Evolutionary conservation across 805 yeast genomes (phyloP).

Genomic region (Teunomyces funiuensis): DNA sequence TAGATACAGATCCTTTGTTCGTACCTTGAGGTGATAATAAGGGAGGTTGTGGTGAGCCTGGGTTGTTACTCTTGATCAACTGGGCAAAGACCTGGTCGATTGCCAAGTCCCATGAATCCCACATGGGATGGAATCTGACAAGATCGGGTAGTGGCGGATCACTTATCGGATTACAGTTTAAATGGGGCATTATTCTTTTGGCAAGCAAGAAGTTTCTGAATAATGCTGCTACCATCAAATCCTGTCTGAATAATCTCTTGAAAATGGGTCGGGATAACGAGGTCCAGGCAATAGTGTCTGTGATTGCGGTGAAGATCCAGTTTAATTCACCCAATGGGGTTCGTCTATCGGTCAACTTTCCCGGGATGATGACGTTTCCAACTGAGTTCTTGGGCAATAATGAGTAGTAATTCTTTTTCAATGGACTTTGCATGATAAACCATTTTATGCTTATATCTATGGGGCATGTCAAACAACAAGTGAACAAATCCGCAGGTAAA

Average conservation of each 20-base stretch:
- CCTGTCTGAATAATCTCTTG: conserved; percentile 89
- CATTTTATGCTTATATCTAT: conserved; percentile 91
- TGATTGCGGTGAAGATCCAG: conserved; percentile 97
- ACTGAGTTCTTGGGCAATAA: conserved; percentile 47
- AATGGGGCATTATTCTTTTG: conserved; percentile 88
- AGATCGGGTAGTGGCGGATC: conserved; percentile 90
- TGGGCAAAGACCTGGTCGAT: conserved; percentile 89
- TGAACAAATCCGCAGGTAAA: conserved; percentile 92
- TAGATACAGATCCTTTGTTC: not conserved
- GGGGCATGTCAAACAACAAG: conserved; percentile 94
- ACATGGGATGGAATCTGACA: conserved; percentile 80
- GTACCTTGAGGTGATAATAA: conserved; percentile 2
- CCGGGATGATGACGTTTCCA: conserved; percentile 76
- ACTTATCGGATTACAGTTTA: conserved; percentile 91
- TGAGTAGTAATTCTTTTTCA: conserved; percentile 50
- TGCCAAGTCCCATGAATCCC: conserved; percentile 98
- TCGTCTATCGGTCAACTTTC: conserved; percentile 85
- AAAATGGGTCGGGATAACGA: conserved; percentile 83
- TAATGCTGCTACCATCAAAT: conserved; percentile 92
- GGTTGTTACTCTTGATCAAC: conserved; percentile 45
- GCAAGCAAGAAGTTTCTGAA: conserved; percentile 92
- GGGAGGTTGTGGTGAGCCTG: conserved; percentile 3
- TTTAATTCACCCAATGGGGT: conserved; percentile 95
- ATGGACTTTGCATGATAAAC: conserved; percentile 83
- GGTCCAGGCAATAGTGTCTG: conserved; percentile 98